Evolutionary conservation across 106 monocot genomes (phyloP).

Genomic region (Alisma plantagoaquatica): DNA sequence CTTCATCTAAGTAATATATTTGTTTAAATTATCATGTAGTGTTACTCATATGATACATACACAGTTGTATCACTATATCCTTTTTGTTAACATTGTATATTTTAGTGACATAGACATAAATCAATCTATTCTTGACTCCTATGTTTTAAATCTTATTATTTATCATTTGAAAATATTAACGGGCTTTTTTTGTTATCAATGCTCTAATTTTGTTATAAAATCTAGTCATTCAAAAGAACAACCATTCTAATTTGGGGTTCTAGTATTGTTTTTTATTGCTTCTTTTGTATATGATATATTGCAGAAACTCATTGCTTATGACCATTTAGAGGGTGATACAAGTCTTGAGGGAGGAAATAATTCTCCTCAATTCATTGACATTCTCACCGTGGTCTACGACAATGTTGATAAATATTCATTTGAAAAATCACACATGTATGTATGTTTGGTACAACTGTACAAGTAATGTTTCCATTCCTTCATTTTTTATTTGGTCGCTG

Average conservation of each 20-base stretch:
- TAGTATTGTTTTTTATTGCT: background rate
- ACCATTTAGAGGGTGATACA: constrained; percentile 97
- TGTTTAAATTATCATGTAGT: too few relatives aligned
- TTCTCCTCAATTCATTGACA: constrained; percentile 56
- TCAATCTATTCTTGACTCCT: background rate
- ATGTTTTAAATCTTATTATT: too few relatives aligned
- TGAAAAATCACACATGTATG: too few relatives aligned
- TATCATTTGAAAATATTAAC: too few relatives aligned
- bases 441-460: too few relatives aligned
- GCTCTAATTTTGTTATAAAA: background rate
- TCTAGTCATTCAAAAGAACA: background rate
- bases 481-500: too few relatives aligned
- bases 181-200: too few relatives aligned
- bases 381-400: constrained; percentile 78
- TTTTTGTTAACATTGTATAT: too few relatives aligned
- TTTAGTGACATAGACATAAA: background rate
- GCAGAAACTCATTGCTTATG: constrained; percentile 99
- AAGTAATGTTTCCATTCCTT: too few relatives aligned
- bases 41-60: too few relatives aligned
- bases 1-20: too few relatives aligned
- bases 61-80: too few relatives aligned
- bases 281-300: constrained; percentile 1
- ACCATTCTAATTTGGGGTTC: background rate
- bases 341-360: constrained; percentile 79
- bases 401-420: constrained; percentile 82